Evolutionary conservation across 257 asterid genomes (phyloP), one percentile per base, ranked within the genome.

Genomic region (Handroanthus guayacan): DNA sequence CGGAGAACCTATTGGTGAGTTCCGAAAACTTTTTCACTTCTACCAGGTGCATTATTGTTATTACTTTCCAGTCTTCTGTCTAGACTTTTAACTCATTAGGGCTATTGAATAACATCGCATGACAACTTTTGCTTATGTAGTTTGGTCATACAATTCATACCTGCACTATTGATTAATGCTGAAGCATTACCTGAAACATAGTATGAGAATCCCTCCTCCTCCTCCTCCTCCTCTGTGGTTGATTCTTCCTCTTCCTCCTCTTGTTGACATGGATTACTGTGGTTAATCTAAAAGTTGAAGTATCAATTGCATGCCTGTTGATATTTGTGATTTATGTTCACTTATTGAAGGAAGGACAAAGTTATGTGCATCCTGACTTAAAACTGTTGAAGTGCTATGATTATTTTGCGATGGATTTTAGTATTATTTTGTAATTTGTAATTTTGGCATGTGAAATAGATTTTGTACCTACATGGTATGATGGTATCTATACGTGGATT

Each of bases 1-100:
- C 3, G 73, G 76, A 69, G 85, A 89, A 78, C 80, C 89, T 72
- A 72, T 83, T 65, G 90, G 97, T 91, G 68, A 86, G 94, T 78
- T 77, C 54, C 70, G 55, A 38, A 45, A 67, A 43, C 77, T 61
- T 44, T 62, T 65, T 25, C 56, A 41, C 62, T 71, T 71, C 58
- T 74, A 62, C 12, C 39, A 45, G 77, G 69, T 73, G 69, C 54
- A 52, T 51, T 62, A 16, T 51, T 78, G 48, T 34, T 57, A 43
- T 56, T 66, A 55, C 44, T 61, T 62, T 58, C 72, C 48, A 50
- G 13, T 10, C 16, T 55, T 63, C 10, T 8, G 13, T 20, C 12
- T 20, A 0, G 48, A 2, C 20, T 36, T 62, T 36, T 9, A 62
- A 34, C 67, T 57, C n/a, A n/a, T n/a, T n/a, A n/a, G n/a, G n/a